Evolutionary conservation across 208 protist genomes (phyloP).

Genomic region (Spongospora subterranea): DNA sequence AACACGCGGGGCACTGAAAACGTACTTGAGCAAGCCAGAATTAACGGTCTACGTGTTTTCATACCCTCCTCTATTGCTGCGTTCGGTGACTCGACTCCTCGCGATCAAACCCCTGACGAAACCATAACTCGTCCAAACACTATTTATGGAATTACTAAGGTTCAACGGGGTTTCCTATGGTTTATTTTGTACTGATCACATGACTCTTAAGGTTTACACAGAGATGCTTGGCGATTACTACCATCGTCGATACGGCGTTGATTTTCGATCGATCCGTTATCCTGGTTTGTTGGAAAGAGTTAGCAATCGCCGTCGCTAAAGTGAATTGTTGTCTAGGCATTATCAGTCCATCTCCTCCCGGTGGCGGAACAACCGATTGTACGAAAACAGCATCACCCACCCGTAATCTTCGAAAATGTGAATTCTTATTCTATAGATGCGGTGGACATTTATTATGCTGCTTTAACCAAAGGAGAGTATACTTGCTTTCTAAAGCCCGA

Average conservation of each 20-base stretch:
- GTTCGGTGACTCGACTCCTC: conserved; percentile 81
- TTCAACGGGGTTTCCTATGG: not conserved
- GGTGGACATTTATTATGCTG: conserved; percentile 35
- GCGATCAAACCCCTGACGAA: conserved; percentile 78
- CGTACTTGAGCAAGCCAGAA: conserved; percentile 76
- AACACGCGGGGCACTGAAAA: conserved; percentile 81
- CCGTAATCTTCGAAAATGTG: not conserved
- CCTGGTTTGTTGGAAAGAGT: conserved; percentile 81
- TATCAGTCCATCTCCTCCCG: conserved; percentile 72
- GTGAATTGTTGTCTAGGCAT: not conserved
- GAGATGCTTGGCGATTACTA: conserved; percentile 89
- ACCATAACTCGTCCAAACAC: conserved; percentile 83
- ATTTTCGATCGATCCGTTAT: conserved; percentile 86
- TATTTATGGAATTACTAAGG: conserved; percentile 84
- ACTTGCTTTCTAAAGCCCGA: conserved; percentile 53
- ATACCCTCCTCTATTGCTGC: conserved; percentile 84
- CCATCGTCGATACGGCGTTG: conserved; percentile 77
- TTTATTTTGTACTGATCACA: not conserved
- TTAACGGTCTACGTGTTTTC: conserved; percentile 77
- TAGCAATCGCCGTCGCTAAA: not conserved
- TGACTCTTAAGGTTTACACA: conserved; percentile 72
- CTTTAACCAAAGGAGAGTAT: conserved; percentile 38
- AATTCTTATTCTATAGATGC: not conserved
- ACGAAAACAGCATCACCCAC: not conserved
- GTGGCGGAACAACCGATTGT: conserved; percentile 76